Base-by-base conservation (phyloP, 208 protist species). In the Blastocrithidia nonstop region DNA sequence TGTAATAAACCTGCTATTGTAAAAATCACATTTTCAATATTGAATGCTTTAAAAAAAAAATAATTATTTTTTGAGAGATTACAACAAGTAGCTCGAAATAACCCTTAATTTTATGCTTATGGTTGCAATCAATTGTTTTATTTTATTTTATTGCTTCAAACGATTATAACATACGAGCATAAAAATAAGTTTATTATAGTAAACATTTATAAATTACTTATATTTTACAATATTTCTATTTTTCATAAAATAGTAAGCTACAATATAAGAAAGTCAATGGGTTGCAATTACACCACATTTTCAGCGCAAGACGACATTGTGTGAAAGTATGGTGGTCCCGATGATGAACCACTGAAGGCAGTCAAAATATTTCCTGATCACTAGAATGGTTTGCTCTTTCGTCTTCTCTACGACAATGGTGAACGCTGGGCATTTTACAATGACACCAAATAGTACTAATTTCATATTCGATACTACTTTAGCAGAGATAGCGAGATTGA, bases 371-470 rank as follows among this genome's bases (percentile, higher is more conserved):
- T 82, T 37, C 67, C 67, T 8, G 70, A 73, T 42, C 56, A 73
- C 28, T 58, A 76, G 32, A 82, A 82, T 36, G 72, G 72, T 1
- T 61, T 82, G 13, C 64, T 76, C 16, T 82, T 82, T 50, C 72
- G 72, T 39, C 60, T 82, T 1, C 36, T 74, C 16, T 67, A 77
- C 62, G 59, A 71, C 40, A 54, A 67, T 39, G 64, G 64, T 9
- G 59, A 74, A 53, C 67, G 67, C 32, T 84, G 74, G 74, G 65
- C 57, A 19, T 82, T 82, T 36, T 82, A 82, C 48, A 82, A 82
- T 33, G 73, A 82, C 65, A 82, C 73, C 5, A 54, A 65, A 25
- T 65, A 79, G 54, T 84, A 78, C 49, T 69, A 84, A 44, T 77
- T 84, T 28, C 74, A 84, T 51, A 61, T 84, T 24, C 54, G 50